These are phyloP conservation scores for Lichtheimia corymbifera DNA, from an alignment of 371 early-diverging fungal species.

Conservation along the genomic window DNA sequence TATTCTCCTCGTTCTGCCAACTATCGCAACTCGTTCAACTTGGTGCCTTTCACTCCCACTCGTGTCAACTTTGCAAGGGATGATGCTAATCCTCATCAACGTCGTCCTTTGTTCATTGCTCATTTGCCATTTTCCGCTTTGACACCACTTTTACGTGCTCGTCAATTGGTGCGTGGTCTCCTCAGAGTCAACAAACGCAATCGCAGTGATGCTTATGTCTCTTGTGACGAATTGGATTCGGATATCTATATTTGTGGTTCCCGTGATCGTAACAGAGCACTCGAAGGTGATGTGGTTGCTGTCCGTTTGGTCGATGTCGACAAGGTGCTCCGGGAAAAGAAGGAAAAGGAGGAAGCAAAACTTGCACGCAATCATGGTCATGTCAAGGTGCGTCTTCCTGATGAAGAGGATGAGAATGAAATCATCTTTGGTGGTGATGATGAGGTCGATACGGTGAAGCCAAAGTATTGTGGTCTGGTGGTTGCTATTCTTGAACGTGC, in stretches of 20 bases:
- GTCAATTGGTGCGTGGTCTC: constrained; percentile 64
- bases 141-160: constrained; percentile 46
- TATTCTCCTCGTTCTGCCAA: constrained; percentile 21
- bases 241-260: constrained; percentile 83
- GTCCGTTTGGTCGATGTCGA: constrained; percentile 74
- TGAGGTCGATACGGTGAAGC: constrained; percentile 55
- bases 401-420: constrained; percentile 54
- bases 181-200: constrained; percentile 85
- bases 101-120: constrained; percentile 59
- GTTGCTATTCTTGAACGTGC: constrained; percentile 70
- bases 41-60: constrained; percentile 56
- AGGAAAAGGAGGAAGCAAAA: constrained; percentile 55
- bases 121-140: constrained; percentile 62
- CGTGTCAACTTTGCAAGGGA: constrained; percentile 52
- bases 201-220: constrained; percentile 85
- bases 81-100: constrained; percentile 56
- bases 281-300: constrained; percentile 89
- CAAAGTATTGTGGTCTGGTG: constrained; percentile 67
- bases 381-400: constrained; percentile 38
- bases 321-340: constrained; percentile 61
- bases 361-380: constrained; percentile 51
- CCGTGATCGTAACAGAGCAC: constrained; percentile 80
- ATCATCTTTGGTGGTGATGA: constrained; percentile 58
- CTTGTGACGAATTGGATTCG: constrained; percentile 62
- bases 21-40: constrained; percentile 28